Evolutionary conservation across 23 red algal species (phyloP).

Genomic region (Gracilaria caudata): DNA sequence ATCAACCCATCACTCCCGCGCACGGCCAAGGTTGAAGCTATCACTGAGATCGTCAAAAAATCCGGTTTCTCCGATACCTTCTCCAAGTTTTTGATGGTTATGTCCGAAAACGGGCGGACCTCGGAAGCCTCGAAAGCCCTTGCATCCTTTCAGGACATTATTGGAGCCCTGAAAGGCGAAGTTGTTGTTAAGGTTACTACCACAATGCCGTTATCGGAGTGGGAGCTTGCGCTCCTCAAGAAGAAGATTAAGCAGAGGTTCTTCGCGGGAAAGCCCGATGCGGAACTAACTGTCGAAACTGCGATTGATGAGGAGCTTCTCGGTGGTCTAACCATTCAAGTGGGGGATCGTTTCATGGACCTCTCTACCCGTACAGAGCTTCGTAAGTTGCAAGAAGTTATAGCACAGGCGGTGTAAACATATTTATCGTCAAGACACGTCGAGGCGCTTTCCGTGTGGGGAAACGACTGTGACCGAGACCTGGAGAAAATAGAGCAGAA

Average conservation of each 20-base stretch:
- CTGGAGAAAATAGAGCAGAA: not conserved
- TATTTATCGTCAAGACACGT: not conserved
- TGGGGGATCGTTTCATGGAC: constrained; percentile 95
- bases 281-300: constrained; percentile 78
- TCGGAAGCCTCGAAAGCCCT: constrained; percentile 58
- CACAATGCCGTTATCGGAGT: constrained; percentile 76
- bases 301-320: constrained; percentile 80
- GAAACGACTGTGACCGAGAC: not conserved
- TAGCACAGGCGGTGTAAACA: constrained; percentile 14
- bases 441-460: not conserved
- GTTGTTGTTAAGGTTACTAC: constrained; percentile 75
- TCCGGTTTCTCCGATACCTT: constrained; percentile 45
- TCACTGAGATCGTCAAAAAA: constrained; percentile 49
- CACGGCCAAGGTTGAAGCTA: constrained; percentile 52
- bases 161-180: constrained; percentile 57
- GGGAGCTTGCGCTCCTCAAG: constrained; percentile 84
- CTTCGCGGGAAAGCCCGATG: constrained; percentile 73
- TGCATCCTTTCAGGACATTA: constrained; percentile 66
- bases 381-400: constrained; percentile 59
- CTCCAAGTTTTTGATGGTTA: constrained; percentile 72
- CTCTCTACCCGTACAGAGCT: constrained; percentile 83
- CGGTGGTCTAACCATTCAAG: constrained; percentile 86
- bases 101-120: constrained; percentile 87
- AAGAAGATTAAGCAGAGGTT: constrained; percentile 84
- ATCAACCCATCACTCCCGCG: constrained; percentile 79